Evolutionary conservation across 1,284 basidiomycete species (phyloP).

Genomic region (Papiliotrema nemorosa): DNA sequence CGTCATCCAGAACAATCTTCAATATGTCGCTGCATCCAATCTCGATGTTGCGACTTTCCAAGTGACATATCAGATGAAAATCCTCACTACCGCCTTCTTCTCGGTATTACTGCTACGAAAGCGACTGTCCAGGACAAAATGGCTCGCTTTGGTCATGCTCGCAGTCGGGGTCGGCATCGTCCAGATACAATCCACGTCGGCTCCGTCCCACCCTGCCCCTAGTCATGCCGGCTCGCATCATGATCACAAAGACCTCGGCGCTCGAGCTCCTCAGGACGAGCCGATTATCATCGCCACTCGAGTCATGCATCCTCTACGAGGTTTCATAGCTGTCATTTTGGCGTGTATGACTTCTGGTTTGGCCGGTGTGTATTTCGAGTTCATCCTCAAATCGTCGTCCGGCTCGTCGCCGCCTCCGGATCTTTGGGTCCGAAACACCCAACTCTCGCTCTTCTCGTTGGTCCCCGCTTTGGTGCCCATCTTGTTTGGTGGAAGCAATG

Average conservation of each 20-base stretch:
- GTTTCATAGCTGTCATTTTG: slow-evolving; percentile 76
- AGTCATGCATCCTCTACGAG: slow-evolving; percentile 71
- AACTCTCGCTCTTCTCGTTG: slow-evolving; percentile 89
- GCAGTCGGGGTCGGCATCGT: slow-evolving; percentile 90
- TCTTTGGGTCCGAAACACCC: slow-evolving; percentile 95
- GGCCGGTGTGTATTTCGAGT: slow-evolving; percentile 98
- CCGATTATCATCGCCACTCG: slow-evolving; percentile 7
- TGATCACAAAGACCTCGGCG: not conserved
- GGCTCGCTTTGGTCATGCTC: slow-evolving; percentile 77
- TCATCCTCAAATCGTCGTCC: slow-evolving; percentile 80
- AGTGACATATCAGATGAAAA: slow-evolving; percentile 94
- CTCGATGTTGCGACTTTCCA: slow-evolving; percentile 87
- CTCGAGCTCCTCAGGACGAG: slow-evolving; percentile 10
- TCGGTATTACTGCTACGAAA: slow-evolving; percentile 85
- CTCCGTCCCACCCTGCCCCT: slow-evolving; percentile 7
- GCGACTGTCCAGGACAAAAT: slow-evolving; percentile 69
- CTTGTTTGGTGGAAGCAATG: slow-evolving; percentile 54
- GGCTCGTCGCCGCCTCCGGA: slow-evolving; percentile 52
- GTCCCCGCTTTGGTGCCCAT: slow-evolving; percentile 84
- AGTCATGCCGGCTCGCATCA: no score
- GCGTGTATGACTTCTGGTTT: slow-evolving; percentile 95
- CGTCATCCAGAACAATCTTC: slow-evolving; percentile 92
- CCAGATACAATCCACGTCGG: slow-evolving; percentile 65
- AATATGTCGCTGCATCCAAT: slow-evolving; percentile 90
- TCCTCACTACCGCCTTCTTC: slow-evolving; percentile 92